These are phyloP conservation scores for Colletotrichum karsti DNA, from an alignment of 2,329 filamentous ascomycete species.

Conservation along the genomic window DNA sequence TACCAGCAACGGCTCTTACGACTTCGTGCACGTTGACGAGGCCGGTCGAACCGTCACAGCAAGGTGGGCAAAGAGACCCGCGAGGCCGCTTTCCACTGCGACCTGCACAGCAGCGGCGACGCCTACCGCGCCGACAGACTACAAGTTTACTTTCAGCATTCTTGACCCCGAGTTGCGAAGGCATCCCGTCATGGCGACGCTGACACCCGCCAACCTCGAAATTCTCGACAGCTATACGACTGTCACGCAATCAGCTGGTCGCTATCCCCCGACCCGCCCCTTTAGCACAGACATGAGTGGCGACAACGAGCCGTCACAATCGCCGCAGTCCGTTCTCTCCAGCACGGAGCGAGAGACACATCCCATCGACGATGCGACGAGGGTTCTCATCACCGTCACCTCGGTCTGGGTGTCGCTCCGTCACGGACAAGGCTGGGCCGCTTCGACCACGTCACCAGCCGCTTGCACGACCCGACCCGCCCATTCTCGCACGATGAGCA, in stretches of 20 bases:
- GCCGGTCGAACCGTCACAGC: slow-evolving; percentile 68
- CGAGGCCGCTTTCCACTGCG: slow-evolving; percentile 32
- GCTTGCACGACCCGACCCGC: neutral
- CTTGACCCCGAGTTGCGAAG: slow-evolving; percentile 74
- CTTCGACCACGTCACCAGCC: neutral
- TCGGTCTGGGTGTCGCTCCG: slow-evolving; percentile 36
- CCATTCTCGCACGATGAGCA: slow-evolving; percentile 10
- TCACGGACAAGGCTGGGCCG: slow-evolving; percentile 30
- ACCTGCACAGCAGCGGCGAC: slow-evolving; percentile 30
- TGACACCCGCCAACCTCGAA: slow-evolving; percentile 71
- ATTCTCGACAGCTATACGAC: slow-evolving; percentile 74
- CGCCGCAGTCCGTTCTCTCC: neutral
- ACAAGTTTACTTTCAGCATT: slow-evolving; percentile 79
- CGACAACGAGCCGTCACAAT: slow-evolving; percentile 17
- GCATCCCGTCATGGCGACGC: slow-evolving; percentile 78
- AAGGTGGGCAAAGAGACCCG: slow-evolving; percentile 70
- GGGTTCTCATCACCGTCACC: slow-evolving; percentile 33
- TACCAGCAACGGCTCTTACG: slow-evolving; percentile 66
- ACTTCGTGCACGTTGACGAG: slow-evolving; percentile 69
- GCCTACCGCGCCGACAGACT: slow-evolving; percentile 44
- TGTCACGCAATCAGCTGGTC: slow-evolving; percentile 58
- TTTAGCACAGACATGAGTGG: slow-evolving; percentile 31
- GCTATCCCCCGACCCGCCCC: slow-evolving; percentile 54
- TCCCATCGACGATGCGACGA: slow-evolving; percentile 33
- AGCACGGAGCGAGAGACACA: slow-evolving; percentile 22